phyloP scores from a whole-genome alignment of 352 stramenopile genomes.

The Phytophthora kernoviae region DNA sequence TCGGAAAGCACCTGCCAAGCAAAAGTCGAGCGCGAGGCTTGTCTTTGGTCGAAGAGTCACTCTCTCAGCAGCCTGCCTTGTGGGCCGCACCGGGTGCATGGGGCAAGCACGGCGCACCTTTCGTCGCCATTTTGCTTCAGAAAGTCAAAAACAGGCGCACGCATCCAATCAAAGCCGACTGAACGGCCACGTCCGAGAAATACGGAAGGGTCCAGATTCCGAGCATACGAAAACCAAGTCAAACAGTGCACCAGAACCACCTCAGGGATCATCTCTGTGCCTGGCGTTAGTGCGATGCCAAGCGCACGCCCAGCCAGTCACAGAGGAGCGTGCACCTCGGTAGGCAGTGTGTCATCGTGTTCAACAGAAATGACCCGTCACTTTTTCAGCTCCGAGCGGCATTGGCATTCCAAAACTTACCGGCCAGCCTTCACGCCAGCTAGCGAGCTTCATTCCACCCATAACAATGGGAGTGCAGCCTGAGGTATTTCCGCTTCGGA shows the following conservation, averaged over 20 bases:
- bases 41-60: no score
- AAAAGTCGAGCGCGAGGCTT: no score
- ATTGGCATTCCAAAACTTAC: slow-evolving; percentile 34
- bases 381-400: slow-evolving; percentile 24
- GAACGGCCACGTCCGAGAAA: slow-evolving; percentile 7
- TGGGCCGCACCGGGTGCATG: not conserved
- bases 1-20: no score
- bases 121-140: slow-evolving; percentile 14
- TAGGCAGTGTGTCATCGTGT: slow-evolving; percentile 1
- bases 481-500: slow-evolving; percentile 23
- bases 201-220: slow-evolving; percentile 21
- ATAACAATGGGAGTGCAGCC: slow-evolving; percentile 35
- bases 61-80: not conserved
- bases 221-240: slow-evolving; percentile 28
- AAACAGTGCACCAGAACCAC: slow-evolving; percentile 12
- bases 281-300: slow-evolving; percentile 8
- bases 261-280: slow-evolving; percentile 5
- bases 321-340: not conserved
- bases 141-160: slow-evolving; percentile 7
- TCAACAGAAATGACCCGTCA: slow-evolving; percentile 37
- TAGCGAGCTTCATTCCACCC: not conserved
- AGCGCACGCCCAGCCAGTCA: slow-evolving; percentile 9
- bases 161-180: slow-evolving; percentile 18
- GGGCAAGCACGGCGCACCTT: slow-evolving; percentile 20
- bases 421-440: slow-evolving; percentile 6